phyloP scores from a whole-genome alignment of 2,329 filamentous ascomycete genomes.

The Colletotrichum truncatum region DNA sequence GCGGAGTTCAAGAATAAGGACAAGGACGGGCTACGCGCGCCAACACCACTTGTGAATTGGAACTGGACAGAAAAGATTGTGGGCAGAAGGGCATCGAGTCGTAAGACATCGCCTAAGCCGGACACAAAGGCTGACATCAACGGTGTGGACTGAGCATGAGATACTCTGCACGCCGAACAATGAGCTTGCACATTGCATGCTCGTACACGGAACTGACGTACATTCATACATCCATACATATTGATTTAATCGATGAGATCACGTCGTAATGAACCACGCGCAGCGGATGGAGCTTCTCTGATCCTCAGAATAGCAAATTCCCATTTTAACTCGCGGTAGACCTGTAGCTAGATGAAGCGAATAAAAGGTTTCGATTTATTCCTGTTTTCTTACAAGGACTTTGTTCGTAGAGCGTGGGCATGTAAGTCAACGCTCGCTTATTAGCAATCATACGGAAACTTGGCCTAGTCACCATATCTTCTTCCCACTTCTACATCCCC shows the following conservation, averaged over 20 bases:
- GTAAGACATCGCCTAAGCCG: constrained; percentile 17
- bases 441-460: too few relatives aligned
- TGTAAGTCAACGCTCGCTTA: too few relatives aligned
- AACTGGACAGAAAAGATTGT: constrained; percentile 66
- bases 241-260: constrained; percentile 20
- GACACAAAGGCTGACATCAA: neutral
- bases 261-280: neutral
- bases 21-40: constrained; percentile 32
- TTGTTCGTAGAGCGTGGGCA: too few relatives aligned
- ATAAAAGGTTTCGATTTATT: too few relatives aligned
- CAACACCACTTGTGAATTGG: constrained; percentile 46
- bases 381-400: too few relatives aligned
- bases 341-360: too few relatives aligned
- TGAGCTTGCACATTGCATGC: neutral
- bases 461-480: too few relatives aligned
- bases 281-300: too few relatives aligned
- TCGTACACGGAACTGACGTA: neutral
- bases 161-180: too few relatives aligned
- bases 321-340: neutral
- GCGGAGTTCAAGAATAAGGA: constrained; percentile 35
- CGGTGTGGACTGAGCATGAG: neutral
- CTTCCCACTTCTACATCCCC: too few relatives aligned
- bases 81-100: constrained; percentile 42
- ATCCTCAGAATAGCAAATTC: too few relatives aligned
- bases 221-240: neutral